A percentile compares a stretch with the other conserved stretches of the same genome.
Conservation (phyloP, 768 basidiomycete genomes). For the Lactarius vividus region DNA sequence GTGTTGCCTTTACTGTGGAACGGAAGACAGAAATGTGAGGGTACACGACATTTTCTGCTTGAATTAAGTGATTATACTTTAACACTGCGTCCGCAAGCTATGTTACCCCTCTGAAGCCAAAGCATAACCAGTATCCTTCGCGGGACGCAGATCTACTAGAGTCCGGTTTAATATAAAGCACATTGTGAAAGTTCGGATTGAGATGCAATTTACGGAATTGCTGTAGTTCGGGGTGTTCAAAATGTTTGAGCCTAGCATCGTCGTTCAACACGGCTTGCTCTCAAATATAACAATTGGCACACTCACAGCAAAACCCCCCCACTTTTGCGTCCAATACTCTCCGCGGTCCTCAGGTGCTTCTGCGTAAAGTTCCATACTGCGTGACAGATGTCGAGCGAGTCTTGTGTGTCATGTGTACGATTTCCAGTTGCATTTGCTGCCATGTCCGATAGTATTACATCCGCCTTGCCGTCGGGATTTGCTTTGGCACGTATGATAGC, state of each 20-base stretch:
- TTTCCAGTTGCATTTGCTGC: conserved; percentile 82
- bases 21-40: neutral
- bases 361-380: conserved; percentile 70
- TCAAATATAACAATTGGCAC: conserved; percentile 10
- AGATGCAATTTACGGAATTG: conserved; percentile 62
- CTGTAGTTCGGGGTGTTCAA: conserved; percentile 67
- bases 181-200: conserved; percentile 59
- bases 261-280: conserved; percentile 19
- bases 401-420: conserved; percentile 57
- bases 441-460: conserved; percentile 89
- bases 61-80: neutral
- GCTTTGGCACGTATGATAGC: conserved; percentile 35
- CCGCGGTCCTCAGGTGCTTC: conserved; percentile 48
- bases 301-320: conserved; percentile 61
- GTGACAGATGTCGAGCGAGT: conserved; percentile 68
- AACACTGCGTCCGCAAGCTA: neutral
- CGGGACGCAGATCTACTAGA: conserved; percentile 73
- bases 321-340: conserved; percentile 40
- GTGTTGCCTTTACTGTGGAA: too few species aligned
- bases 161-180: conserved; percentile 75
- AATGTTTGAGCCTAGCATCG: conserved; percentile 72
- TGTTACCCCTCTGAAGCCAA: conserved; percentile 49
- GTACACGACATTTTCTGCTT: neutral
- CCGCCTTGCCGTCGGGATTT: conserved; percentile 49
- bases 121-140: conserved; percentile 86